Conservation (phyloP, 2,329 filamentous ascomycete genomes). For the Cladorrhinum sp. region DNA sequence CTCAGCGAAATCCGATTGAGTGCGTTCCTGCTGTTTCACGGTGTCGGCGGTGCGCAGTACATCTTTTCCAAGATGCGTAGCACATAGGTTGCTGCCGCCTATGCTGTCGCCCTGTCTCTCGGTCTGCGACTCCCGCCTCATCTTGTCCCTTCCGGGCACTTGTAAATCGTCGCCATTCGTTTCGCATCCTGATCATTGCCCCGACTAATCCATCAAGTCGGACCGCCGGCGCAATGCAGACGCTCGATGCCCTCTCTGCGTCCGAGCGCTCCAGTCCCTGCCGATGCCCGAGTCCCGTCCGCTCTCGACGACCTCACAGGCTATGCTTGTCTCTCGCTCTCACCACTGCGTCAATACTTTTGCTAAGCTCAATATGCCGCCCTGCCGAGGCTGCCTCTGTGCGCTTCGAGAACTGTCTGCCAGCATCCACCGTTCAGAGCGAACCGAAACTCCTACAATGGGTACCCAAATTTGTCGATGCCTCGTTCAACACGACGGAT, state of each 20-base stretch:
- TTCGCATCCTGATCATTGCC: neutral
- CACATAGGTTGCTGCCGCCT: conserved; percentile 23
- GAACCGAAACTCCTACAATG: conserved; percentile 70
- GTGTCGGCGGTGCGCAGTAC: neutral
- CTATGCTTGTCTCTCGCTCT: neutral
- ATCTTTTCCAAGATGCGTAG: conserved; percentile 24
- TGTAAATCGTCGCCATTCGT: neutral
- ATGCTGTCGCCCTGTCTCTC: conserved; percentile 11
- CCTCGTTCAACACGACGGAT: conserved; percentile 63
- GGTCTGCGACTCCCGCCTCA: neutral
- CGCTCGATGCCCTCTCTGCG: neutral
- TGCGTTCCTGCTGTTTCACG: neutral
- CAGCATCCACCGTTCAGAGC: conserved; percentile 54
- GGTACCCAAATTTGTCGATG: conserved; percentile 70
- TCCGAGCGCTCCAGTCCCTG: conserved; percentile 1
- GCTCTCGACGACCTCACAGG: neutral
- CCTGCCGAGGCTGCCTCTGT: conserved; percentile 64
- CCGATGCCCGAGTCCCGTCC: neutral
- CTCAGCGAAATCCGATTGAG: neutral
- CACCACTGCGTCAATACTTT: conserved; percentile 38
- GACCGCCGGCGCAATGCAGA: neutral
- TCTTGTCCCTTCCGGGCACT: conserved; percentile 11
- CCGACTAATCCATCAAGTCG: neutral
- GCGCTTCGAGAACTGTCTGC: conserved; percentile 81
- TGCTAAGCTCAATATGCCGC: conserved; percentile 38